These are phyloP conservation scores for Aspergillus sp. DNA, from an alignment of 2,329 filamentous ascomycete genomes.

Conservation along the genomic window DNA sequence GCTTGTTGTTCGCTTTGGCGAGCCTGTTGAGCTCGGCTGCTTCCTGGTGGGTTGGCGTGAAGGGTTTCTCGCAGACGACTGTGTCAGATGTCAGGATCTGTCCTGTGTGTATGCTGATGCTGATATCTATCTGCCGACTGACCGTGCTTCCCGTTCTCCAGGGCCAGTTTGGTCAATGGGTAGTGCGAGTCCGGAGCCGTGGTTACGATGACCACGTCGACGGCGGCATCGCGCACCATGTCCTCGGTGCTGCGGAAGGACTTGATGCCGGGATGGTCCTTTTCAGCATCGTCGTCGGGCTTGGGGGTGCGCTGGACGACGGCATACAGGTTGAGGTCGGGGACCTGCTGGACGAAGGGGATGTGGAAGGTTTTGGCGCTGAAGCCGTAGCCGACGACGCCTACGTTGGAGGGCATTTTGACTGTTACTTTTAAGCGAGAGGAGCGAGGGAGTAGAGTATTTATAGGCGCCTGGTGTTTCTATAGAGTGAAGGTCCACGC, in stretches of 20 bases:
- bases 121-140: too few relatives aligned
- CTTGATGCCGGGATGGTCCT: slow-evolving; percentile 57
- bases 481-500: slow-evolving; percentile 30
- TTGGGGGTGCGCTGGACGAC: slow-evolving; percentile 66
- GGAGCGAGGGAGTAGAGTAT: too few relatives aligned
- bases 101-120: too few relatives aligned
- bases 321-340: slow-evolving; percentile 58
- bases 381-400: slow-evolving; percentile 52
- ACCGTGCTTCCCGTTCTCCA: slow-evolving; percentile 62
- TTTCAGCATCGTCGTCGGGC: slow-evolving; percentile 54
- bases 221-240: slow-evolving; percentile 54
- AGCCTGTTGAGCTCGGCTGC: slow-evolving; percentile 53
- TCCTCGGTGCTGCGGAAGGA: slow-evolving; percentile 55
- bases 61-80: slow-evolving; percentile 75
- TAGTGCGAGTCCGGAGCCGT: slow-evolving; percentile 66
- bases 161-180: slow-evolving; percentile 52
- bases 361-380: slow-evolving; percentile 77
- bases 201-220: slow-evolving; percentile 62
- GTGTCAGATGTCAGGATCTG: too few relatives aligned
- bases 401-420: slow-evolving; percentile 43
- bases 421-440: background rate
- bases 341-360: slow-evolving; percentile 59
- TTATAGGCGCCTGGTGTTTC: too few relatives aligned
- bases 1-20: slow-evolving; percentile 41
- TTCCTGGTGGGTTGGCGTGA: slow-evolving; percentile 61